Percentiles rank a stretch among this genome's conserved stretches.
Conservation (phyloP, 495 filamentous ascomycete genomes). For the Penicillium waksmanii region DNA sequence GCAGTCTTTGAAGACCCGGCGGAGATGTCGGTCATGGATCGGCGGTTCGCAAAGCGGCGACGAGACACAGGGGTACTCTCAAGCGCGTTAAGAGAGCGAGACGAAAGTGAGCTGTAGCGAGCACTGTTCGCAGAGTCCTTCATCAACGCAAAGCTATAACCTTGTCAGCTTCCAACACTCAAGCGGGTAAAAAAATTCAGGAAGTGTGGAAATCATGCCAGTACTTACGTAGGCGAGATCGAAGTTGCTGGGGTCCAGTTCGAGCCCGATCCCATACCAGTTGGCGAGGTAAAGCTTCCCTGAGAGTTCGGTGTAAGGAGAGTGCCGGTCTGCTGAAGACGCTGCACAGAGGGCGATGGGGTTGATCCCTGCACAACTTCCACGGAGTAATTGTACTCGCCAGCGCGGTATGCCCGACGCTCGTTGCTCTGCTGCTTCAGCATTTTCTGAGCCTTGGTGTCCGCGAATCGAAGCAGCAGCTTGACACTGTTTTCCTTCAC, state of each 20-base stretch:
- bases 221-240: slow-evolving; percentile 52
- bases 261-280: slow-evolving; percentile 41
- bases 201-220: too few relatives aligned
- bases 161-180: neutral
- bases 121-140: slow-evolving; percentile 38
- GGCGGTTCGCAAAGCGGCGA: slow-evolving; percentile 30
- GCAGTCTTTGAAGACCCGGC: slow-evolving; percentile 38
- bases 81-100: slow-evolving; percentile 33
- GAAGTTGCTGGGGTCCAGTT: slow-evolving; percentile 55
- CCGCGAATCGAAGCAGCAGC: slow-evolving; percentile 93
- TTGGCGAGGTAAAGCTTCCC: slow-evolving; percentile 45
- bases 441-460: slow-evolving; percentile 93
- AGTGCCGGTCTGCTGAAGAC: slow-evolving; percentile 33
- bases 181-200: neutral
- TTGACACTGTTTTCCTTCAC: slow-evolving; percentile 67
- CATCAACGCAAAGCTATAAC: slow-evolving; percentile 39
- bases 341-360: slow-evolving; percentile 43
- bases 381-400: slow-evolving; percentile 81
- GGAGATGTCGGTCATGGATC: slow-evolving; percentile 36
- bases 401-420: slow-evolving; percentile 88
- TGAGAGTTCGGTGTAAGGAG: slow-evolving; percentile 48
- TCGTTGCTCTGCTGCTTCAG: slow-evolving; percentile 93
- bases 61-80: slow-evolving; percentile 38
- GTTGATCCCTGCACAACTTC: slow-evolving; percentile 49
- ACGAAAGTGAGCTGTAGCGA: slow-evolving; percentile 36